Evolutionary conservation across 495 filamentous ascomycete species (phyloP), one percentile per base, ranked within the genome.

Genomic region (Talaromyces adpressus): DNA sequence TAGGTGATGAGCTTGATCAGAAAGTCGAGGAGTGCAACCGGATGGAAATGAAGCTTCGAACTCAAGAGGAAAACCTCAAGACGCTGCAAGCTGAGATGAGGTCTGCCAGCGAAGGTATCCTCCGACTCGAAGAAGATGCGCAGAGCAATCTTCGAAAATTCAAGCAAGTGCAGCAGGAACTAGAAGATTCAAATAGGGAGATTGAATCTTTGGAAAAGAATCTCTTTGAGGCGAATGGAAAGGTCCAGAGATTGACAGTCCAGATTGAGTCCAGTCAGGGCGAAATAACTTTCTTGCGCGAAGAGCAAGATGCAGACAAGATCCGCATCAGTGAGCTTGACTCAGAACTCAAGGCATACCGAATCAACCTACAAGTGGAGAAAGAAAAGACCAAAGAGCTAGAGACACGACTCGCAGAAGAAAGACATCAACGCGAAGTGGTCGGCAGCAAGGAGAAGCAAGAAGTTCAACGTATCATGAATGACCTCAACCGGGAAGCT

Each of bases 221-320:
- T 64, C 81, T 93, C 4, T 82, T 87, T 36, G 91, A 96, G 68
- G 80, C 89, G 12, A 93, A 91, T 67, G 85, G 88, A 65, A 97
- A 97, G 77, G 87, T 88, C 34, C 87, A 95, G 67, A 82, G 92
- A 47, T 79, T 97, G 11, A 88, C 87, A 8, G 90, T 98, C 57
- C 92, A 98, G 73, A 87, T 91, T 59, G 94, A 98, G 77, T 94
- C 90, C 4, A 88, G 87, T 63, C 93, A 97, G 70, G 88, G 87
- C 57, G 94, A 98, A 75, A 96, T 98, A 72, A 85, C 89, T 0
- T 98, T 98, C 84, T 72, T 98, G 27, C 87, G 95, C 6, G 95
- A 98, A 70, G 94, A 98, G 77, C 94, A 98, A 78, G 94, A 98
- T 73, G 87, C 84, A 39, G 95, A 98, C 73, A 98, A 98, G 83